A percentile compares a stretch with the other conserved stretches of the same genome.
phyloP scores from a whole-genome alignment of 176 grass and related monocot species.

The Rhynchospora tenuis region DNA sequence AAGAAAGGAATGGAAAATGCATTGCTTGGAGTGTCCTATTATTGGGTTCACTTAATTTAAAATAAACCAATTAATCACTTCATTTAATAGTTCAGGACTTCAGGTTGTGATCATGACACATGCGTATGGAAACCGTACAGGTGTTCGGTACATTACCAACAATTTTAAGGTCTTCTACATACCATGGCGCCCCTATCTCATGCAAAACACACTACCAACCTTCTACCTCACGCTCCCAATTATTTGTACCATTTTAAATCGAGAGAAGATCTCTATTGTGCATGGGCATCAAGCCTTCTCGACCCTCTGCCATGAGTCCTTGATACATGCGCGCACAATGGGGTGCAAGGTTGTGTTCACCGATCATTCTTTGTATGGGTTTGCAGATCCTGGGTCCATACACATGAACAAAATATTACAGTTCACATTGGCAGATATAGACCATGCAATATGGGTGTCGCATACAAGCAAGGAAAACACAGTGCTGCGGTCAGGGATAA shows the following conservation, averaged over 20 bases:
- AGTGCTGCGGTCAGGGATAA: slow-evolving; percentile 85
- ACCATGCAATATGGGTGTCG: slow-evolving; percentile 88
- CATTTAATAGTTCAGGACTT: slow-evolving; percentile 33
- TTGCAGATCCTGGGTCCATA: slow-evolving; percentile 90
- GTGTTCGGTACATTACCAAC: slow-evolving; percentile 78
- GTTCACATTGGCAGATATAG: slow-evolving; percentile 93
- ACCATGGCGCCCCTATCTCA: slow-evolving; percentile 78
- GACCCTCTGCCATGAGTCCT: slow-evolving; percentile 81
- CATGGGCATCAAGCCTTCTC: slow-evolving; percentile 96
- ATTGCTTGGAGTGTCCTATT: neutral
- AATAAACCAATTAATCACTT: neutral
- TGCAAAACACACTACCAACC: slow-evolving; percentile 90
- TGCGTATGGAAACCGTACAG: slow-evolving; percentile 86
- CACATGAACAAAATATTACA: slow-evolving; percentile 99
- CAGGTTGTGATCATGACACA: slow-evolving; percentile 96
- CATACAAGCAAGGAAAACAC: slow-evolving; percentile 98
- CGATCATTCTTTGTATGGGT: slow-evolving; percentile 95
- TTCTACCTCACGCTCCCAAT: slow-evolving; percentile 83
- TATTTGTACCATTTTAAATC: slow-evolving; percentile 64
- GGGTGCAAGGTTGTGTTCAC: slow-evolving; percentile 90
- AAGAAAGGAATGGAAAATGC: neutral
- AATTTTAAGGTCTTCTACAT: slow-evolving; percentile 94
- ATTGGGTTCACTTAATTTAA: neutral
- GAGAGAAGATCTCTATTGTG: slow-evolving; percentile 91
- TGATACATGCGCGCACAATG: slow-evolving; percentile 96